Base-by-base conservation (phyloP, 495 filamentous ascomycete species). In the Xylaria venustula region DNA sequence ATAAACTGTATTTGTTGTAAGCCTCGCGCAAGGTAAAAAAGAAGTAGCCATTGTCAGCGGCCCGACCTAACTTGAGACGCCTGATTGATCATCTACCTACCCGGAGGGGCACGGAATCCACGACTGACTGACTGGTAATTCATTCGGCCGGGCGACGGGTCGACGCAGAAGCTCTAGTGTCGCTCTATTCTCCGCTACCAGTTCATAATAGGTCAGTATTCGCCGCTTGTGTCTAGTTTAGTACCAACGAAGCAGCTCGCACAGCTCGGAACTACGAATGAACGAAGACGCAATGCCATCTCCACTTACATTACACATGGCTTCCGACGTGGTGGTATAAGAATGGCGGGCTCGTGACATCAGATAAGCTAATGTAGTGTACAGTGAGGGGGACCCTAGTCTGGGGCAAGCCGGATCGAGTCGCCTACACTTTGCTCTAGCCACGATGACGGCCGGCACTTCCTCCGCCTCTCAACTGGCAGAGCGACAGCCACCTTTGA, bases 151-250 rank as follows among this genome's bases (percentile, higher is more conserved):
- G 23, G 19, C 15, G 23, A 28, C 7, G 44, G 20, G 19, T 58
- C 45, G 11, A 22, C 14, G 15, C 37, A 40, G 15, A 6, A 19
- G 47, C 47, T 50, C 12, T 50, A 28, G 8, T 14, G 17, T 32
- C 15, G 23, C 17, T 44, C 14, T 41, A 45, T 5, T 11, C 30
- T 34, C 30, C 37, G 40, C 36, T 19, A 44, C 46, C 23, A 3
- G 34, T 59, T 42, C 22, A 36, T 59, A 51, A 42, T 42, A 41
- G 46, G 56, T 59, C 56, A 59, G 46, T 59, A 19, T 42, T 44
- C 46, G 34, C 12, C 15, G n/a, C 20, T 44, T n/a, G 26, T 36
- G 53, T 19, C 40, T 34, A 20, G 9, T 22, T 30, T 25, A 32
- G 17, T 11, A 30, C 46, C 45, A 49, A 20, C 11, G 30, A 17